These are phyloP conservation scores for Apiotrichum porosum DNA, from an alignment of 1,284 basidiomycete genomes.

Conservation along the genomic window DNA sequence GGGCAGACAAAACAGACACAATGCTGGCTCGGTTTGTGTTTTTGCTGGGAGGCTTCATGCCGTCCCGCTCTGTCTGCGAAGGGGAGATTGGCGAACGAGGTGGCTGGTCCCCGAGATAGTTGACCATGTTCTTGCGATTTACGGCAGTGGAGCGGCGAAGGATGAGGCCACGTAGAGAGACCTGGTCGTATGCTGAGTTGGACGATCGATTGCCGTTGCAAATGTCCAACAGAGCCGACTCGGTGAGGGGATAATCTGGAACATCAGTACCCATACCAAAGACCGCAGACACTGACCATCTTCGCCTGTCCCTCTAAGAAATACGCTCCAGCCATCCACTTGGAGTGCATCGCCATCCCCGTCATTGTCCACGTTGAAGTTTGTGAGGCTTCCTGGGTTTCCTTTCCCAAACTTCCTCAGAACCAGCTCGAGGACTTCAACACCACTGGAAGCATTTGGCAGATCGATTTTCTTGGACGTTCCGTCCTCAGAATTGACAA, in stretches of 20 bases:
- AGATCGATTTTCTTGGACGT: conserved; percentile 72
- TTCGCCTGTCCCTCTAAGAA: conserved; percentile 59
- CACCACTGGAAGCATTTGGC: conserved; percentile 67
- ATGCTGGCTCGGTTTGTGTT: conserved; percentile 87
- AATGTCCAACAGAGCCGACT: conserved; percentile 74
- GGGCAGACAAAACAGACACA: conserved; percentile 86
- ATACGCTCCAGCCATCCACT: conserved; percentile 81
- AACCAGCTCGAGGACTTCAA: conserved; percentile 78
- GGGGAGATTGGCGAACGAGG: conserved; percentile 53
- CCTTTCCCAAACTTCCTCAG: conserved; percentile 81
- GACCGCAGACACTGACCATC: conserved; percentile 51
- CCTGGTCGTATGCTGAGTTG: conserved; percentile 1
- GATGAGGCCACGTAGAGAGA: conserved; percentile 62
- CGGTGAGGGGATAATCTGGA: conserved; percentile 69
- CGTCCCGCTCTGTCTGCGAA: too few species aligned
- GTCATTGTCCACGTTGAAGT: conserved; percentile 43
- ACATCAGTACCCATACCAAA: background rate
- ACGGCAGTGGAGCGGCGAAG: conserved; percentile 61
- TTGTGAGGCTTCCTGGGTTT: conserved; percentile 22
- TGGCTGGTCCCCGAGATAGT: conserved; percentile 58
- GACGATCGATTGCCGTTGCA: conserved; percentile 77
- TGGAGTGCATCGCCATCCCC: conserved; percentile 58
- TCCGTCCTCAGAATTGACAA: conserved; percentile 71
- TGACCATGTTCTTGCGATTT: conserved; percentile 52
- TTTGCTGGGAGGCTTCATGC: conserved; percentile 53